These are phyloP conservation scores for Ogataea methanolica DNA, from an alignment of 805 yeast species.

Conservation along the genomic window DNA sequence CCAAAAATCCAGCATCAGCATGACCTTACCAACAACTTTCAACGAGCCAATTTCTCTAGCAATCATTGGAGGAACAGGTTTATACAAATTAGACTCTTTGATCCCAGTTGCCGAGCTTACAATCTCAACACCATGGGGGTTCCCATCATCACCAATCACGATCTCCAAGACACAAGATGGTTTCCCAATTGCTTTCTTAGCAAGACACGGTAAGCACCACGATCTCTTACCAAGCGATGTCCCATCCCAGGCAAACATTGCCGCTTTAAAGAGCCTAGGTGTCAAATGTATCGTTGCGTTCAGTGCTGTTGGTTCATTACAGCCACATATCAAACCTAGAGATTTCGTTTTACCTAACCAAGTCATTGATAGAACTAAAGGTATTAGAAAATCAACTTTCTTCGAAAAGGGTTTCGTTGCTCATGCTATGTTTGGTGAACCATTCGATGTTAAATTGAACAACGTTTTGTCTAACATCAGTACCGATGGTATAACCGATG, in stretches of 20 bases:
- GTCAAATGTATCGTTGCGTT: conserved; percentile 88
- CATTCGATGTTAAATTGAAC: conserved; percentile 76
- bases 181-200: conserved; percentile 86
- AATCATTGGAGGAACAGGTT: conserved; percentile 97
- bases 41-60: conserved; percentile 73
- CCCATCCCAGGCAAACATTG: conserved; percentile 91
- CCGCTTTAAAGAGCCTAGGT: conserved; percentile 86
- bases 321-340: conserved; percentile 83
- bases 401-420: conserved; percentile 94
- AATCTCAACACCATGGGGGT: conserved; percentile 94
- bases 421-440: conserved; percentile 96
- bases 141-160: conserved; percentile 90
- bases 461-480: conserved; percentile 56
- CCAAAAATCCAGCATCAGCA: neutral
- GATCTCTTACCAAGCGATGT: conserved; percentile 88
- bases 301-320: conserved; percentile 94
- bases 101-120: conserved; percentile 82
- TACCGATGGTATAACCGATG: conserved; percentile 50
- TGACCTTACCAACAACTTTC: conserved; percentile 31
- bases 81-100: conserved; percentile 77
- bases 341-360: conserved; percentile 97
- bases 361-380: conserved; percentile 95
- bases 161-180: conserved; percentile 74
- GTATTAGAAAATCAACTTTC: conserved; percentile 83
- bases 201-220: conserved; percentile 92